Conservation (phyloP, 208 protist species). For the Trypanosoma cruzi region DNA sequence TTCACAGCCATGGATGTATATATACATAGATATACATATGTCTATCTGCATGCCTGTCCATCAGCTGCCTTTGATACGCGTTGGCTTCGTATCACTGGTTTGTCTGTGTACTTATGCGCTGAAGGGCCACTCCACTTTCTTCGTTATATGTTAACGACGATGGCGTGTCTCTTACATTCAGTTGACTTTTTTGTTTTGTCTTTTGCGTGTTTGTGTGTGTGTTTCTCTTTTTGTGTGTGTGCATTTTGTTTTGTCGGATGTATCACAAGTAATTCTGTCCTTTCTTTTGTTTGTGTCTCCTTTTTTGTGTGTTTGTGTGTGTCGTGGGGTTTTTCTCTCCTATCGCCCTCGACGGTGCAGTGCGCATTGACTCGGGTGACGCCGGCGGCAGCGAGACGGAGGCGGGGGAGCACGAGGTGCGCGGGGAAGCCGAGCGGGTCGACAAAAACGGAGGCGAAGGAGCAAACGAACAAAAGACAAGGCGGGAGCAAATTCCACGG, state of each 20-base stretch:
- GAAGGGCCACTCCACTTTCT: not conserved
- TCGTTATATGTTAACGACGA: not conserved
- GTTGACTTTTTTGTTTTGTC: not conserved
- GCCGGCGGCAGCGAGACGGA: too few species aligned
- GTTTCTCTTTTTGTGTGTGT: too few species aligned
- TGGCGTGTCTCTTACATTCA: not conserved
- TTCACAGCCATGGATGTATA: not conserved
- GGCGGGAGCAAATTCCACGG: not conserved
- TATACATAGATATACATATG: constrained; percentile 8
- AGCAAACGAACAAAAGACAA: not conserved
- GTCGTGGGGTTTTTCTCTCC: too few species aligned
- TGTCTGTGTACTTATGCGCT: not conserved
- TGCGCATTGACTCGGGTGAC: too few species aligned
- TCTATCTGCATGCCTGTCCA: constrained; percentile 3
- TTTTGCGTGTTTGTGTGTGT: too few species aligned
- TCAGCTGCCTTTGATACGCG: not conserved
- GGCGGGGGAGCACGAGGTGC: too few species aligned
- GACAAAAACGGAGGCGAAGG: not conserved
- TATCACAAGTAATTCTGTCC: not conserved
- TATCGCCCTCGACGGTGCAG: too few species aligned
- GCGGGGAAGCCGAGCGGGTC: not conserved
- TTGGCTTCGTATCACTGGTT: not conserved
- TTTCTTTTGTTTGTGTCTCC: not conserved
- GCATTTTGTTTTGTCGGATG: too few species aligned
- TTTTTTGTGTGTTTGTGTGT: not conserved